Percentiles rank a stretch among this genome's conserved stretches.
These are phyloP conservation scores for Metschnikowia baotianmanensis DNA, from an alignment of 805 yeast genomes.

Conservation along the genomic window DNA sequence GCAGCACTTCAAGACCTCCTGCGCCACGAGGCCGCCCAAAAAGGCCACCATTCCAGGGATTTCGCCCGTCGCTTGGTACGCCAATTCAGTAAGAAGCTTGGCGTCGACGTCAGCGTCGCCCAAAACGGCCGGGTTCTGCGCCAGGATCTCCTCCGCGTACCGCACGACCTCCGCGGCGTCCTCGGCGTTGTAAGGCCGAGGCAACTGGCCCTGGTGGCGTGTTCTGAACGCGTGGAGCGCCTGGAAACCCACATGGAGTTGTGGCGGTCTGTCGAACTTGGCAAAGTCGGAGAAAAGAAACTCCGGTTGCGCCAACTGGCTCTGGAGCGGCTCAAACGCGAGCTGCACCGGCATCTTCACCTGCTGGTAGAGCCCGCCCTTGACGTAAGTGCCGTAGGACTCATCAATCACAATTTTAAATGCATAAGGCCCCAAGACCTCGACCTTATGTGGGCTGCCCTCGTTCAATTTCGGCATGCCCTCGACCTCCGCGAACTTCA, in stretches of 20 bases:
- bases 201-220: conserved; percentile 61
- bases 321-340: conserved; percentile 59
- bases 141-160: conserved; percentile 57
- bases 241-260: conserved; percentile 87
- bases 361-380: conserved; percentile 90
- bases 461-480: conserved; percentile 76
- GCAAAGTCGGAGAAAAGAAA: conserved; percentile 83
- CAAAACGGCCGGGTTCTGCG: conserved; percentile 54
- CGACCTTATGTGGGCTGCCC: conserved; percentile 70
- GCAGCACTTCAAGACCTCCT: conserved; percentile 92
- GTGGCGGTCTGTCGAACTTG: conserved; percentile 88
- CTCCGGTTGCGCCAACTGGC: conserved; percentile 77
- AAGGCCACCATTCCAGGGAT: conserved; percentile 87
- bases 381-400: conserved; percentile 59
- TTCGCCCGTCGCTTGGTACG: conserved; percentile 89
- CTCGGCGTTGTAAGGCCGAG: conserved; percentile 70
- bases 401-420: conserved; percentile 65
- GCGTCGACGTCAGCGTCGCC: conserved; percentile 59
- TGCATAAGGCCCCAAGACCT: conserved; percentile 93
- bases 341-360: conserved; percentile 77
- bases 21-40: conserved; percentile 92
- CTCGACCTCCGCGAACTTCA: conserved; percentile 80
- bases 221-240: conserved; percentile 76
- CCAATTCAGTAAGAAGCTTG: conserved; percentile 63
- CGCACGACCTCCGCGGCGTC: conserved; percentile 70